Conservation (phyloP, 352 stramenopile genomes). For the Pythium phragmiticola region DNA sequence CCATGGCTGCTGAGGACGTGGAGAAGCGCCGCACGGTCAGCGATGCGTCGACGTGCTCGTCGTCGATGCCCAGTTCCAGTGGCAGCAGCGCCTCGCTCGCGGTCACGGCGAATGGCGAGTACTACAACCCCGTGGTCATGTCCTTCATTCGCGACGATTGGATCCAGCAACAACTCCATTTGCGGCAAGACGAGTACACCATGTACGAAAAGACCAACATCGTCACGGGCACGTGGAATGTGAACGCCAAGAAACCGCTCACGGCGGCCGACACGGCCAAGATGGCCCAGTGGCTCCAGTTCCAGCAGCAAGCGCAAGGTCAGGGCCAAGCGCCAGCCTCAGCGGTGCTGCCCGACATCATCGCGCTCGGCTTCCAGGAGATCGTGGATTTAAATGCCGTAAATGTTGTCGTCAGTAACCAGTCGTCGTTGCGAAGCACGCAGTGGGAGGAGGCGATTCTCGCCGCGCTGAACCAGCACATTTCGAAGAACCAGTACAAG, state of each 20-base stretch:
- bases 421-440: slow-evolving; percentile 88
- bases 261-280: slow-evolving; percentile 44
- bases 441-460: slow-evolving; percentile 92
- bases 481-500: slow-evolving; percentile 49
- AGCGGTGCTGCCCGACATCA: slow-evolving; percentile 45
- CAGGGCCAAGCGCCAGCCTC: background rate
- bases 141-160: slow-evolving; percentile 86
- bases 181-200: slow-evolving; percentile 65
- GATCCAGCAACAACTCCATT: slow-evolving; percentile 77
- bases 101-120: slow-evolving; percentile 44
- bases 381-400: slow-evolving; percentile 99
- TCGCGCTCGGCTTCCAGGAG: slow-evolving; percentile 94
- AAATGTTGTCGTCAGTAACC: slow-evolving; percentile 98
- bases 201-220: slow-evolving; percentile 55
- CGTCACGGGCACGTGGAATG: slow-evolving; percentile 97
- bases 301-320: slow-evolving; percentile 17
- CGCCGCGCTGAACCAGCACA: slow-evolving; percentile 85
- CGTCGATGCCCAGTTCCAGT: slow-evolving; percentile 7
- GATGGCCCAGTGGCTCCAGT: slow-evolving; percentile 70
- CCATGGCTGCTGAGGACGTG: background rate
- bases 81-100: background rate
- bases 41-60: slow-evolving; percentile 12
- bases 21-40: slow-evolving; percentile 15
- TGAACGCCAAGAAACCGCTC: slow-evolving; percentile 99
- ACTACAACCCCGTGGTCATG: slow-evolving; percentile 84